Percentiles rank a stretch among this genome's conserved stretches.
These are phyloP conservation scores for Bruguiera gymnorhiza DNA, from an alignment of 345 rosid genomes.

Conservation along the genomic window DNA sequence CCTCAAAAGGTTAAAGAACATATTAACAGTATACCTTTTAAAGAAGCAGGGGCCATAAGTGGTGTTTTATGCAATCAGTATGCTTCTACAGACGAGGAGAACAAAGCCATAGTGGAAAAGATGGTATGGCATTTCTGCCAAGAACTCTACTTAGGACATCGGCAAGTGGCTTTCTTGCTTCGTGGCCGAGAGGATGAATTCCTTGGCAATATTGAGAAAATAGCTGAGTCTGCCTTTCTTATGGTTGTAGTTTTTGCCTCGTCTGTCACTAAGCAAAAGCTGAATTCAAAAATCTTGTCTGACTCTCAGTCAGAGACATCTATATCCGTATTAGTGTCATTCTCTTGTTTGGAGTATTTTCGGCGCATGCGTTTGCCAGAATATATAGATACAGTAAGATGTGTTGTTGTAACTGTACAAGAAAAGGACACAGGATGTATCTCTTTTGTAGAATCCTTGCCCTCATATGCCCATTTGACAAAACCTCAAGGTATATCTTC, in stretches of 20 bases:
- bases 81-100: conserved; percentile 55
- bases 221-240: conserved; percentile 87
- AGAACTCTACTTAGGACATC: conserved; percentile 68
- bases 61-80: conserved; percentile 81
- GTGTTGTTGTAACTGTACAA: conserved; percentile 69
- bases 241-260: conserved; percentile 80
- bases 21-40: conserved; percentile 51
- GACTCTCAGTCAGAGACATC: conserved; percentile 65
- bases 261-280: conserved; percentile 66
- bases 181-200: conserved; percentile 48
- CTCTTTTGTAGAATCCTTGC: conserved; percentile 75
- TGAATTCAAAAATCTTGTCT: conserved; percentile 42
- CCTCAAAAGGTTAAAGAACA: conserved; percentile 49
- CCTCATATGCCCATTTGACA: conserved; percentile 64
- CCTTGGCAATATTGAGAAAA: conserved; percentile 66
- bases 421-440: conserved; percentile 63
- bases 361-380: conserved; percentile 80
- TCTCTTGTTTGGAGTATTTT: conserved; percentile 83
- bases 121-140: conserved; percentile 74
- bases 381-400: conserved; percentile 79
- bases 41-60: conserved; percentile 74
- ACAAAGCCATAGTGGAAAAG: conserved; percentile 55
- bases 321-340: conserved; percentile 61
- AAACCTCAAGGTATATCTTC: conserved; percentile 54
- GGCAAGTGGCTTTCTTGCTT: conserved; percentile 60